Evolutionary conservation across 2,329 filamentous ascomycete species (phyloP), one percentile per base, ranked within the genome.

Genomic region (Aspergillus costaricaensis): DNA sequence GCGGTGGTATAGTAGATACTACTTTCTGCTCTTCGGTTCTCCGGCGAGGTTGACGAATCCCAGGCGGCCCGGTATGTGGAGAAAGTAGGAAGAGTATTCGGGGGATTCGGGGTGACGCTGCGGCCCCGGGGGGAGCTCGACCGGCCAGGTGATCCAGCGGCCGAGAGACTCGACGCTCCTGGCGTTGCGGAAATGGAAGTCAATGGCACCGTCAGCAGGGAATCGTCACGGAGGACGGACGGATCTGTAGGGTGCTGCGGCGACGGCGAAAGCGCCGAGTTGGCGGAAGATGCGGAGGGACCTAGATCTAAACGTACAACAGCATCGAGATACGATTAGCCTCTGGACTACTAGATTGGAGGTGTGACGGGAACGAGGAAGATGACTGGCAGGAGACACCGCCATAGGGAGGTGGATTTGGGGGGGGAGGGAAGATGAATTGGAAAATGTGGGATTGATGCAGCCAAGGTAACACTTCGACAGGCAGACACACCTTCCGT

Each of bases 1-100:
- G 89, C 93, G 52, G 92, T 89, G 50, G 91, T 95, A 71, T 86
- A 86, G 72, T 85, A 86, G 50, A 81, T 74, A 64, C 79, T 81
- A 60, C 80, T 82, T 64, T 82, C 81, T 48, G 78, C 77, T 66
- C 74, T 72, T 50, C 70, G 74, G 64, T 78, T 76, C 39, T 76
- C 74, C 38, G 76, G 74, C 17, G 78, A 79, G n/a, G 72, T 69
- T 36, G 70, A 67, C 15, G 76, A 76, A 53, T 78, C 76, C 62
- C 68, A 72, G 44, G 68, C 63, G 39, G 66, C 67, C 32, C 71
- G 72, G 52, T 74, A 71, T 59, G 68, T 73, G 27, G 72, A 68
- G 15, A 77, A 65, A 48, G 68, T 67, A 41, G 73, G 73, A 52
- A 76, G 67, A 15, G 68, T 65, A 44, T 61, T 60, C 39, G 70